phyloP scores from a whole-genome alignment of 139 green algal species.

The Astrephomene gubernaculifera region DNA sequence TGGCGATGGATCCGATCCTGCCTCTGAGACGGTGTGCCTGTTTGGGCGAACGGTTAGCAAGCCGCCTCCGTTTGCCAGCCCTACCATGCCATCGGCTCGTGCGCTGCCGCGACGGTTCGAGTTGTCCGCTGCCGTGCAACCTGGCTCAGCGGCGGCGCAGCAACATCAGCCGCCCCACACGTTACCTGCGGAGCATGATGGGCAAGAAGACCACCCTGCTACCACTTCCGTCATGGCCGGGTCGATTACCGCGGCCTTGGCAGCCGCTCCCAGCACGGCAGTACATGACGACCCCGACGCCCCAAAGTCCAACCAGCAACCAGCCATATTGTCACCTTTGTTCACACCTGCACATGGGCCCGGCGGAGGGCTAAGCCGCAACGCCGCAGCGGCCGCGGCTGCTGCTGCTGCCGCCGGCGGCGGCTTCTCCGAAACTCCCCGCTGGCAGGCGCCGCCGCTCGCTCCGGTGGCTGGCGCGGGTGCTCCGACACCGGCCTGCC shows the following conservation, averaged over 20 bases:
- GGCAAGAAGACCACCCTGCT: too few relatives aligned
- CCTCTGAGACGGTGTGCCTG: constrained; percentile 11
- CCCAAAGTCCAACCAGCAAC: too few relatives aligned
- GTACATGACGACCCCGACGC: too few relatives aligned
- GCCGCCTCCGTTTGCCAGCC: neutral
- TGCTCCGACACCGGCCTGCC: neutral
- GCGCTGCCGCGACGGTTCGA: neutral
- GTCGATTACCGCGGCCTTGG: too few relatives aligned
- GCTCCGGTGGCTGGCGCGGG: neutral
- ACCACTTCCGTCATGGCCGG: too few relatives aligned
- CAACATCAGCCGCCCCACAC: neutral
- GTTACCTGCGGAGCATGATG: too few relatives aligned
- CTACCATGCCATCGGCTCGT: neutral
- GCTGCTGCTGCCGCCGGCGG: neutral
- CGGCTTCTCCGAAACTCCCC: neutral
- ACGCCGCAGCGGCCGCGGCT: neutral
- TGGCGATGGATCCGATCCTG: neutral
- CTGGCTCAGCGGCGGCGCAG: neutral
- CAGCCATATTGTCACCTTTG: neutral
- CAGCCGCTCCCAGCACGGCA: too few relatives aligned
- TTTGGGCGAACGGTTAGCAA: constrained; percentile 6
- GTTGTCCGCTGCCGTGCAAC: neutral
- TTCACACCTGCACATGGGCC: constrained; percentile 1
- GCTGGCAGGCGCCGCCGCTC: neutral
- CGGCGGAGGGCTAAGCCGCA: neutral